Evolutionary conservation across 1,284 basidiomycete species (phyloP).

Genomic region (Papiliotrema terrestris): DNA sequence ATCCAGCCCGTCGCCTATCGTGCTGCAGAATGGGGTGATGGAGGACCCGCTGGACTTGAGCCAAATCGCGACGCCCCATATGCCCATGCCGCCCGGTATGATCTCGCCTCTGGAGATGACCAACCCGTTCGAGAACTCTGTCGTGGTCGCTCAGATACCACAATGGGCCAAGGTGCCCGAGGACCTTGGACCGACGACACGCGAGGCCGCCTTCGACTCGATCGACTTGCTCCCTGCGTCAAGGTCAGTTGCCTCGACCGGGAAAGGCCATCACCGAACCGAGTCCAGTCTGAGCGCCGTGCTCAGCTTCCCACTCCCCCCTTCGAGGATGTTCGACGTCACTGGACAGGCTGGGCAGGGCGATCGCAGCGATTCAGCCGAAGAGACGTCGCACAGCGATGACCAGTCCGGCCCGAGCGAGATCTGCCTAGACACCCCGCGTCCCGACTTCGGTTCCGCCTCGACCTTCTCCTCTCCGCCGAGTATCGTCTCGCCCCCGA

Average conservation of each 20-base stretch:
- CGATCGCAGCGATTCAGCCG: too few relatives aligned
- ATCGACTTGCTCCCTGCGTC: too few relatives aligned
- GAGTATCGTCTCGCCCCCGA: background rate
- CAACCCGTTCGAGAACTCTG: background rate
- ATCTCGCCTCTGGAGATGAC: background rate
- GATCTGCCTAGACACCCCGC: constrained; percentile 2
- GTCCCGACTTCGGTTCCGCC: background rate
- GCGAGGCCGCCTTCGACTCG: too few relatives aligned
- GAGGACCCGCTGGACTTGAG: background rate
- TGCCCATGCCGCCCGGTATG: background rate
- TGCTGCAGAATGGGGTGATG: background rate
- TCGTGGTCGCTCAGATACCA: too few relatives aligned
- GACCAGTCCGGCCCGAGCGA: background rate
- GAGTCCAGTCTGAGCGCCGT: background rate
- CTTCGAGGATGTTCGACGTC: background rate
- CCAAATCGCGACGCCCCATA: background rate
- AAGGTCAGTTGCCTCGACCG: too few relatives aligned
- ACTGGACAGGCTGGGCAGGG: background rate
- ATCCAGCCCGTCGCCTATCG: constrained; percentile 5
- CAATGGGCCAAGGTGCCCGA: too few relatives aligned
- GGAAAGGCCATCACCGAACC: background rate
- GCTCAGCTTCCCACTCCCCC: constrained; percentile 1
- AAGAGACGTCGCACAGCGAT: too few relatives aligned
- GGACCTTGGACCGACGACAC: too few relatives aligned
- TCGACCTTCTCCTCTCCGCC: background rate